Percentiles rank a stretch among this genome's conserved stretches.
These are phyloP conservation scores for Kodamaea arcana DNA, from an alignment of 1,139 yeast genomes.

Conservation along the genomic window DNA sequence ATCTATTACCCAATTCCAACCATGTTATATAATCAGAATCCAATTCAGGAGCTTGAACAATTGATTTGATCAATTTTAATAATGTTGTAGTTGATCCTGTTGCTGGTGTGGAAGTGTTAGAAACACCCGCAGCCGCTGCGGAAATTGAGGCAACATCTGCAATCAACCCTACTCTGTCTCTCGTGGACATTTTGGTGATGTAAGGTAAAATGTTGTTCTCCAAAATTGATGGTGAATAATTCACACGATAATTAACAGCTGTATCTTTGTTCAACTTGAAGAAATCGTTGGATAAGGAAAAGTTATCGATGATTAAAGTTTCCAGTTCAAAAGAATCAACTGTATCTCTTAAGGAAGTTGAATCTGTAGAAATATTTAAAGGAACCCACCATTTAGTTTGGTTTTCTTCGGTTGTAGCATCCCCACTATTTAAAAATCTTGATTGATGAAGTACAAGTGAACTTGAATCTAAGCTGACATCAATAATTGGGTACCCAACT, in stretches of 20 bases:
- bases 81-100: slow-evolving; percentile 42
- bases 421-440: slow-evolving; percentile 77
- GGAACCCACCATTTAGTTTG: slow-evolving; percentile 74
- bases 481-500: slow-evolving; percentile 79
- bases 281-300: slow-evolving; percentile 25
- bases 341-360: slow-evolving; percentile 6
- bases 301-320: slow-evolving; percentile 19
- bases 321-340: slow-evolving; percentile 36
- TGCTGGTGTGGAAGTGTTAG: slow-evolving; percentile 52
- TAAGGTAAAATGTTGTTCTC: slow-evolving; percentile 39
- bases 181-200: slow-evolving; percentile 44
- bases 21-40: slow-evolving; percentile 60
- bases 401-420: slow-evolving; percentile 55
- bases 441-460: slow-evolving; percentile 59
- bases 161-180: slow-evolving; percentile 64
- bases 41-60: slow-evolving; percentile 40
- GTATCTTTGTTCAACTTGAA: slow-evolving; percentile 63
- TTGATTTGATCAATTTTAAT: slow-evolving; percentile 38
- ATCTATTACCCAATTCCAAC: slow-evolving; percentile 50
- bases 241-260: slow-evolving; percentile 63
- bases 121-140: slow-evolving; percentile 52
- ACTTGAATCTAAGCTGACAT: slow-evolving; percentile 48
- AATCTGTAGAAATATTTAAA: slow-evolving; percentile 32
- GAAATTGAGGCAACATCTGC: slow-evolving; percentile 63
- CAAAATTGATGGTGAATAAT: slow-evolving; percentile 51